Conservation (phyloP, 129 eudicot genomes). For the Lonicera japonica region DNA sequence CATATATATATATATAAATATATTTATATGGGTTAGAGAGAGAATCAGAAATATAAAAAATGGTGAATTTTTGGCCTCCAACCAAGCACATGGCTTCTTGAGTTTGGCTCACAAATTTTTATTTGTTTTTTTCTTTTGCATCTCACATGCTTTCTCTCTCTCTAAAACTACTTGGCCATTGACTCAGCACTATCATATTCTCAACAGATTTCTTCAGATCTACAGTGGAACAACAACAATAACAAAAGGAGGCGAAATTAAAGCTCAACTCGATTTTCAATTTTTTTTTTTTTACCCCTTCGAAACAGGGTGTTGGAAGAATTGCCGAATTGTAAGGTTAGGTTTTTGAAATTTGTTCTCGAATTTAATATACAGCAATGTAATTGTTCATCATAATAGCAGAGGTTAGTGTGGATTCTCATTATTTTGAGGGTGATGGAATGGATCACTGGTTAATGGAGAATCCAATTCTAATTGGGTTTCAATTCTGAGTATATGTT, state of each 20-base stretch:
- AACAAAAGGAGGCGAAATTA: not conserved
- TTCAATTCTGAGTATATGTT: not conserved
- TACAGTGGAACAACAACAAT: conserved; percentile 38
- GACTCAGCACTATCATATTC: conserved; percentile 27
- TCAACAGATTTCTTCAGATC: conserved; percentile 60
- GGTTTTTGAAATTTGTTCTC: conserved; percentile 7
- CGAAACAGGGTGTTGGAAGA: conserved; percentile 1
- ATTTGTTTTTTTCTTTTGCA: conserved; percentile 20
- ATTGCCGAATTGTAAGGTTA: conserved; percentile 6
- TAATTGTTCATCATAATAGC: not conserved
- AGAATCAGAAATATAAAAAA: conserved; percentile 30
- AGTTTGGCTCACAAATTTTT: conserved; percentile 21
- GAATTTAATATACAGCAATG: not conserved
- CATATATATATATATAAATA: not conserved
- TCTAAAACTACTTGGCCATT: conserved; percentile 1
- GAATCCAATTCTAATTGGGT: not conserved
- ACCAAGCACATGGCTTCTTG: conserved; percentile 75
- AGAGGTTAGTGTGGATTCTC: not conserved
- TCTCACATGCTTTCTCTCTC: conserved; percentile 47
- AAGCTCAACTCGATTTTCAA: not conserved
- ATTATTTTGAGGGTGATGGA: not conserved
- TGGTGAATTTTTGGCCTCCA: conserved; percentile 44
- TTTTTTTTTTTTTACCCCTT: not conserved
- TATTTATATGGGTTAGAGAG: conserved; percentile 13
- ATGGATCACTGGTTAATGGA: not conserved